Base-by-base conservation (phyloP, 2,329 filamentous ascomycete genomes). In the Neurospora sp. region DNA sequence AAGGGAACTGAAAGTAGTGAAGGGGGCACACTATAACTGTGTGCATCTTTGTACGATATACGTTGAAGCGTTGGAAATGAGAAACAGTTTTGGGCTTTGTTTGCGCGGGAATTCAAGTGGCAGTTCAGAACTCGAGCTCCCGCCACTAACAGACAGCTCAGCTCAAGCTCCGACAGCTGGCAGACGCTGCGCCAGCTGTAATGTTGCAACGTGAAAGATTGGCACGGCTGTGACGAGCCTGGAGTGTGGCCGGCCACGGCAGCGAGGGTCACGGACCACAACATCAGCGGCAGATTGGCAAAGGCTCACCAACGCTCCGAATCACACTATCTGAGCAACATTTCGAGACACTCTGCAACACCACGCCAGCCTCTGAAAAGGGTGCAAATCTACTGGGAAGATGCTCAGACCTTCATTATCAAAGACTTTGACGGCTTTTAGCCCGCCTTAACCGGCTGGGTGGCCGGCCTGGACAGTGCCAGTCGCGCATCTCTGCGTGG, bases 321-420 rank as follows among this genome's bases (percentile, higher is more conserved):
- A 70, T 66, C 38, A 68, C 72, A 67, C 38, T 17, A 52, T 62
- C 68, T 67, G 68, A 69, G 62, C 69, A 72, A 69, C 46, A 43
- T 68, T 66, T 36, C 19, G 33, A 66, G 58, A 33, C 66, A 67
- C 46, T 67, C 69, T 68, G 43, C 19, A 70, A 23, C 68, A 66
- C 69, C 69, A 46, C 73, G 62, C 42, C 69, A 70, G 71, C 70
- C 40, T 58, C 68, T 68, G 66, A 19, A 46, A 68, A 67, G 8
- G 19, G 69, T 69, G 68, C 68, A 69, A 70, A 67, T 19, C 38
- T 38, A 13, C 67, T 66, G n/a, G 28, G 17, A 71, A 68, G 72
- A 69, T 72, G 68, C 69, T 67, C 19, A 15, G 46, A 6, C 10
- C 38, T 38, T 46, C 17, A n/a, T 72, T 70, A 38, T 68, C 66